Evolutionary conservation across 495 filamentous ascomycete genomes (phyloP).

Genomic region (Haplographium delicatum): DNA sequence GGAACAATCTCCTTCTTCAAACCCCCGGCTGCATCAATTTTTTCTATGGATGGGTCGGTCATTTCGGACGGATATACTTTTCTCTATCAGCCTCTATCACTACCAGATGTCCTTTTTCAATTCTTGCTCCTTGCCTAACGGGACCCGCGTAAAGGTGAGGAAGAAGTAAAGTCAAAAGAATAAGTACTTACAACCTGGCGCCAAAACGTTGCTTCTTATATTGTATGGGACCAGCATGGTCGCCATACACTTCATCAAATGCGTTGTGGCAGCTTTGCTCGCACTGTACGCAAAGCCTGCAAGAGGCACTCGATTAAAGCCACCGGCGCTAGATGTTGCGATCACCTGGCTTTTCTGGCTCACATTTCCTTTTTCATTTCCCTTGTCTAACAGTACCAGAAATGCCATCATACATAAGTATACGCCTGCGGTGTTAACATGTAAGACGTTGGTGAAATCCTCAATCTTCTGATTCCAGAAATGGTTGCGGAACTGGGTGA

Average conservation of each 20-base stretch:
- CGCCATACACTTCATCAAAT: slow-evolving; percentile 58
- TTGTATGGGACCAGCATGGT: slow-evolving; percentile 49
- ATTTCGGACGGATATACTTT: slow-evolving; percentile 62
- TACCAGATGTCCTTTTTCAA: neutral
- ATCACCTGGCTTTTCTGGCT: slow-evolving; percentile 57
- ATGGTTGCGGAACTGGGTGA: slow-evolving; percentile 47
- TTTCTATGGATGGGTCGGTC: no score
- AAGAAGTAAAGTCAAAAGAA: no score
- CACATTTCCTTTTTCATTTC: slow-evolving; percentile 52
- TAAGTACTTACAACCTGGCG: slow-evolving; percentile 57
- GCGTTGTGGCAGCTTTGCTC: slow-evolving; percentile 60
- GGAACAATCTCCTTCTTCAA: no score
- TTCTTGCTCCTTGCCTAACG: neutral
- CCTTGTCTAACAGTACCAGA: slow-evolving; percentile 56
- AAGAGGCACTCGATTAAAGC: slow-evolving; percentile 49
- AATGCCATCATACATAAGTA: slow-evolving; percentile 66
- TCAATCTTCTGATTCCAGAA: slow-evolving; percentile 43
- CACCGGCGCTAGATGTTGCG: slow-evolving; percentile 58
- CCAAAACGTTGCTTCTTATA: slow-evolving; percentile 60
- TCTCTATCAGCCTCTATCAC: neutral
- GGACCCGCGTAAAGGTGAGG: no score
- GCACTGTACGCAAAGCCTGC: slow-evolving; percentile 58
- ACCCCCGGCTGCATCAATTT: no score
- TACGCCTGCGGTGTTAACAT: slow-evolving; percentile 54
- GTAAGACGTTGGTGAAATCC: slow-evolving; percentile 53